Evolutionary conservation across 768 basidiomycete genomes (phyloP), one percentile per base, ranked within the genome.

Genomic region (Cystofilobasidium capitatum): DNA sequence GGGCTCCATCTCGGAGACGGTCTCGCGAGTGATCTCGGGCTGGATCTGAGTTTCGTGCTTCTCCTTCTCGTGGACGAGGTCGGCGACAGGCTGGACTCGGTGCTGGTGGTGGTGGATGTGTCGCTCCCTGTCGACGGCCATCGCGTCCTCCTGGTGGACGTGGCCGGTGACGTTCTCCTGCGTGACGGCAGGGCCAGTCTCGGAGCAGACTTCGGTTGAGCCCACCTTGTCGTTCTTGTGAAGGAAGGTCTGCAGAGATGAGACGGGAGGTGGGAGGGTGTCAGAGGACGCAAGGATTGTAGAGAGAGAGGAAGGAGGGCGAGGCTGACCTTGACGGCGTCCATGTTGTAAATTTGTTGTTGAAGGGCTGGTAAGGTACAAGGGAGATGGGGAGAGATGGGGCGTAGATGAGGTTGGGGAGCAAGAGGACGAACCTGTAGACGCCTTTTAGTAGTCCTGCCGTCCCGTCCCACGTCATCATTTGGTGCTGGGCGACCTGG

Each of bases 91-190:
- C 71, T 77, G 77, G 58, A 78, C 72, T 64, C 77, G 77, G 75
- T 77, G 77, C 72, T 77, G 71, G 51, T 67, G 70, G 71, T 71
- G 59, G 39, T 29, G 54, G 64, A 77, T 70, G 63, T 78, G 77
- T 47, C 74, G 70, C 72, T 78, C 77, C 22, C 76, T 70, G 75
- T 78, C 77, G 69, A 77, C 63, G 35, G 77, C 77, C 72, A 75
- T 74, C 64, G 74, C 74, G 42, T 69, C 68, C 73, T 78, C 76
- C 49, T 66, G 68, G 65, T 71, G 72, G 67, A 75, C 76, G 51
- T 72, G 62, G 29, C 69, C 73, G 40, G 68, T 66, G 71, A 77
- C 65, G 70, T 73, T 66, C 71, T 78, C 77, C 71, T 78, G 73
- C 39, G 71, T 70, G 66, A 78, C 75, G 66, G 75, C 74, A 36